Base-by-base conservation (phyloP, 1,284 basidiomycete genomes). In the Naganishia cerealis region DNA sequence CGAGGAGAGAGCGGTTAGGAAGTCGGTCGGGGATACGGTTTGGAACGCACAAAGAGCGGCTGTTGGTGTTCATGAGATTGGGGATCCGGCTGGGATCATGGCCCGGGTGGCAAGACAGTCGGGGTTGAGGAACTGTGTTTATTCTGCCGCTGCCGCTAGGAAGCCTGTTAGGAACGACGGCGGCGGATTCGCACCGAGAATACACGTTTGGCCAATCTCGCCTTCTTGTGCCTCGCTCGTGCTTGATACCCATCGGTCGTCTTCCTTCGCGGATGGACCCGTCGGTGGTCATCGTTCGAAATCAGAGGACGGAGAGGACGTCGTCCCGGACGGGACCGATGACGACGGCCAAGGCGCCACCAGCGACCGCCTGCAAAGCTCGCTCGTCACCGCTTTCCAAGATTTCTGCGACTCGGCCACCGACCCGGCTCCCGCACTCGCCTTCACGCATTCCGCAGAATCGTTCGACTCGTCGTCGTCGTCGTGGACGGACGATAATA, bases 1-100 rank as follows among this genome's bases (percentile, higher is more conserved):
- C 39, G 75, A 72, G 33, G 78, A 80, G 65, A 76, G 72, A 71
- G 76, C 76, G 0, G 65, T 75, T 5, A 72, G 78, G 63, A 72
- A 75, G 21, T 77, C 79, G 18, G 78, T 72, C 70, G 74, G 73
- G 42, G 77, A 77, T 70, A 73, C 75, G 9, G 54, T 13, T 26
- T 48, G 33, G 15, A 13, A 10, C 6, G 2, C 29, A 33, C 29
- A 21, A 24, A 7, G 1, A 9, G 6, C 46, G 7, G n/a, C 24
- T 18, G 15, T 3, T 38, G 36, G 7, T 55, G 21, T 21, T 39
- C 72, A 36, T 70, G 57, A 16, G 66, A 73, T 4, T 42, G 68
- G 18, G 10, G n/a, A n/a, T n/a, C n/a, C n/a, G n/a, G n/a, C n/a
- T n/a, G n/a, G n/a, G n/a, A n/a, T n/a, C n/a, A n/a, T n/a, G n/a